Evolutionary conservation across 1,284 basidiomycete species (phyloP).

Genomic region (Trichosporon asahii): DNA sequence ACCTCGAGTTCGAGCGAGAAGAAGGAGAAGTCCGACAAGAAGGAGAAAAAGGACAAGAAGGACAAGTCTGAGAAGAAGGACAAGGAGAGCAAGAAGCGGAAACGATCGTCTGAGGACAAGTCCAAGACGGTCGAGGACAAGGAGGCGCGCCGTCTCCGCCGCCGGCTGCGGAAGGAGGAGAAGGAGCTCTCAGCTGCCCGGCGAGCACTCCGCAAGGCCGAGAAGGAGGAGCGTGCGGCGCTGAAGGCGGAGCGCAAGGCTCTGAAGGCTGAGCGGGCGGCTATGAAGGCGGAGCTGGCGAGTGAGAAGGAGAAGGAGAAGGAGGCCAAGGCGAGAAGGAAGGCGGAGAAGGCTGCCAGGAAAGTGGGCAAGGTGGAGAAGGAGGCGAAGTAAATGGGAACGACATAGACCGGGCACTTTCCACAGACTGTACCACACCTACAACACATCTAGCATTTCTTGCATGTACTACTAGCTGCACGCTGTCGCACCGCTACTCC

Average conservation of each 20-base stretch:
- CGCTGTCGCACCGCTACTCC: too few species aligned
- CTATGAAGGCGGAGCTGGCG: not conserved
- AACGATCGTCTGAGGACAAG: conserved; percentile 11
- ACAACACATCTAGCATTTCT: not conserved
- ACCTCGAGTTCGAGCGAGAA: too few species aligned
- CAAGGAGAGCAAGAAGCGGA: conserved; percentile 17
- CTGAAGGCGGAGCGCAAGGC: not conserved
- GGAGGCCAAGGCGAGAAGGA: not conserved
- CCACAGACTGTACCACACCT: not conserved
- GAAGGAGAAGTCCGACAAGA: conserved; percentile 2
- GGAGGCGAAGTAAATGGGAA: not conserved
- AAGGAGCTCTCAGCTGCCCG: not conserved
- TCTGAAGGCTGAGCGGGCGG: not conserved
- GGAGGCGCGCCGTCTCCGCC: conserved; percentile 20
- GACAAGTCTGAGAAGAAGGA: conserved; percentile 12
- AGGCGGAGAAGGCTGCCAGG: conserved; percentile 1
- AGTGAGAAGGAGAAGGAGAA: not conserved
- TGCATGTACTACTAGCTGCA: not conserved
- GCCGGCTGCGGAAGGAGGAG: not conserved
- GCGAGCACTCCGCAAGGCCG: not conserved
- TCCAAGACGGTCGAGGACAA: conserved; percentile 10
- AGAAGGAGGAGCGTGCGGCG: conserved; percentile 1
- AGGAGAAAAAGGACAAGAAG: conserved; percentile 1
- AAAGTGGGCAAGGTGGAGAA: not conserved
- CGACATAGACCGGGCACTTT: not conserved